Percentiles rank a stretch among this genome's conserved stretches.
These are phyloP conservation scores for Fusarium xylarioides DNA, from an alignment of 2,329 filamentous ascomycete genomes.

Conservation along the genomic window DNA sequence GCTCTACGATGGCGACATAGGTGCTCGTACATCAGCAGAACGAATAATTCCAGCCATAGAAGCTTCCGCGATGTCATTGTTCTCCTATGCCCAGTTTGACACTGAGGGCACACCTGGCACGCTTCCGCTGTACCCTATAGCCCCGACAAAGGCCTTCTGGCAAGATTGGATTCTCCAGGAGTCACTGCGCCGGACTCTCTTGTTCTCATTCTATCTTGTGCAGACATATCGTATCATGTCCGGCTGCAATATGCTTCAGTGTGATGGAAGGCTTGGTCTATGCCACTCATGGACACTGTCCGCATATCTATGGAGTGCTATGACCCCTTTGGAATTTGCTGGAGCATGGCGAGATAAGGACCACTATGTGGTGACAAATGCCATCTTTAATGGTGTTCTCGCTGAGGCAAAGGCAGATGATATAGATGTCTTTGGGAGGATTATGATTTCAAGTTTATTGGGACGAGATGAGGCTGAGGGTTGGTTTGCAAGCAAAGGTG, in stretches of 20 bases:
- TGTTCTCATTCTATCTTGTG: slow-evolving; percentile 58
- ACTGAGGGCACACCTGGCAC: slow-evolving; percentile 17
- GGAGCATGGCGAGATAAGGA: slow-evolving; percentile 49
- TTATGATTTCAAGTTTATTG: slow-evolving; percentile 45
- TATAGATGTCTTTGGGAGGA: slow-evolving; percentile 55
- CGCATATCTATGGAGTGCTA: slow-evolving; percentile 50
- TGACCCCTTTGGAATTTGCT: slow-evolving; percentile 49
- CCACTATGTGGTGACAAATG: slow-evolving; percentile 49
- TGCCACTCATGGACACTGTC: slow-evolving; percentile 53
- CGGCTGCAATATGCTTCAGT: slow-evolving; percentile 38
- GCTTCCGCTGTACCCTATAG: slow-evolving; percentile 49
- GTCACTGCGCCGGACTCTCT: slow-evolving; percentile 60
- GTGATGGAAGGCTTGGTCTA: slow-evolving; percentile 44
- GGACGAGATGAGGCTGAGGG: slow-evolving; percentile 47
- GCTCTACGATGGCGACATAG: slow-evolving; percentile 61
- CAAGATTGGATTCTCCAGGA: slow-evolving; percentile 62
- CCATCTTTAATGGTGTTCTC: slow-evolving; percentile 41
- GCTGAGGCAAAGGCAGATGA: slow-evolving; percentile 51
- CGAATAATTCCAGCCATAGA: slow-evolving; percentile 47
- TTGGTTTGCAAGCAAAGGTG: slow-evolving; percentile 46
- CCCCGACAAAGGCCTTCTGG: slow-evolving; percentile 58
- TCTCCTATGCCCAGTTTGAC: slow-evolving; percentile 47
- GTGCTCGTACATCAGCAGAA: slow-evolving; percentile 51
- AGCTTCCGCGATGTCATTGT: slow-evolving; percentile 45
- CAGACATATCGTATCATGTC: slow-evolving; percentile 50